These are phyloP conservation scores for Eucalyptus guilfoylei DNA, from an alignment of 345 rosid species.

Conservation along the genomic window DNA sequence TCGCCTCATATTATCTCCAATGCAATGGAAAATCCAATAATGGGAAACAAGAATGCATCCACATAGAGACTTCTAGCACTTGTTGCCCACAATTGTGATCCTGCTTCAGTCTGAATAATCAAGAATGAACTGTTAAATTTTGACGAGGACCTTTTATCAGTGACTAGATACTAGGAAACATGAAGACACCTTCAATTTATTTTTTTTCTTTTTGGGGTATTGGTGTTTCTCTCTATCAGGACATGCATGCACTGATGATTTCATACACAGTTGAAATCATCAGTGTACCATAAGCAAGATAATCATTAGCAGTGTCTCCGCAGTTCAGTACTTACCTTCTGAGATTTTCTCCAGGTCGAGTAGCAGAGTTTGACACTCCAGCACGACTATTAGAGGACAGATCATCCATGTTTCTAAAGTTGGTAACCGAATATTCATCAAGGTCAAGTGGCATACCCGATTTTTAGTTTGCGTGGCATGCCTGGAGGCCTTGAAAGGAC, in stretches of 20 bases:
- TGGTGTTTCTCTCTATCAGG: background rate
- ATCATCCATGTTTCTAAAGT: conserved; percentile 86
- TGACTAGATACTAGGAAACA: background rate
- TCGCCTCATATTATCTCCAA: background rate
- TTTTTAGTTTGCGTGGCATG: conserved; percentile 23
- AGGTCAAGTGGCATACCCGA: conserved; percentile 94
- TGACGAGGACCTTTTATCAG: background rate
- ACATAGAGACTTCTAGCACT: background rate
- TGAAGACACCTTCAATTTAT: background rate
- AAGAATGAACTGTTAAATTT: background rate
- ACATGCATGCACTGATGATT: background rate
- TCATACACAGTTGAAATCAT: background rate
- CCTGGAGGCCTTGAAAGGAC: background rate
- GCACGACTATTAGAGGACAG: conserved; percentile 71
- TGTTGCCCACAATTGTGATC: background rate
- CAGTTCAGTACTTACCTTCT: background rate
- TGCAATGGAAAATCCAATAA: background rate
- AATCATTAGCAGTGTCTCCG: background rate
- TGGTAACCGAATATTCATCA: conserved; percentile 84
- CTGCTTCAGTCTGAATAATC: background rate
- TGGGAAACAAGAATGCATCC: background rate
- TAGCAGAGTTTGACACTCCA: conserved; percentile 91
- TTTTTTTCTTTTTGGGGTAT: background rate
- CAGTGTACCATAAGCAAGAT: background rate
- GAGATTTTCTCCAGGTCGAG: conserved; percentile 53